Percentiles rank a stretch among this genome's conserved stretches.
These are phyloP conservation scores for Didymella arachidicola DNA, from an alignment of 2,329 filamentous ascomycete species.

Conservation along the genomic window DNA sequence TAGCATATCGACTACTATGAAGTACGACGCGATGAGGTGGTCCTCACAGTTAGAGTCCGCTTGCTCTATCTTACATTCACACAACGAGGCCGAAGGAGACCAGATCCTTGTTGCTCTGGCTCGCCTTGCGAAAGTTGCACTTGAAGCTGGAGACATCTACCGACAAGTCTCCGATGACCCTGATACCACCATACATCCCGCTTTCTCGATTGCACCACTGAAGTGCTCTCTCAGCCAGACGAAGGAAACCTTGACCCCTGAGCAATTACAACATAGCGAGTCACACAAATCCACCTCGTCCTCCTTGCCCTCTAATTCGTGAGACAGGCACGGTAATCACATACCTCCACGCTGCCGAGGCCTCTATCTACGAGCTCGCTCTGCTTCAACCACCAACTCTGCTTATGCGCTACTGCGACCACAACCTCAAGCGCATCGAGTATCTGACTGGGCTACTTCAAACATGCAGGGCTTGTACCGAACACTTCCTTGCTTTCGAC, in stretches of 20 bases:
- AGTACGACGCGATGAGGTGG: constrained; percentile 63
- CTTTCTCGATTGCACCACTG: constrained; percentile 27
- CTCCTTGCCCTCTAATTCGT: background rate
- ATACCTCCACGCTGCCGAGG: constrained; percentile 24
- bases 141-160: constrained; percentile 31
- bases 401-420: constrained; percentile 14
- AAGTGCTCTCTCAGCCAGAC: constrained; percentile 22
- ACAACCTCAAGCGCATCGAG: constrained; percentile 24
- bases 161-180: constrained; percentile 31
- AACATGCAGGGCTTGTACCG: constrained; percentile 24
- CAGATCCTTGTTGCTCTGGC: constrained; percentile 56
- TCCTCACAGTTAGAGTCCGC: constrained; percentile 67
- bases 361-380: constrained; percentile 29
- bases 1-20: constrained; percentile 29
- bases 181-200: constrained; percentile 13
- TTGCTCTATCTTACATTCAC: constrained; percentile 43
- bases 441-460: constrained; percentile 24
- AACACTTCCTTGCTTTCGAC: constrained; percentile 20
- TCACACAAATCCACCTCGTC: background rate
- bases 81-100: constrained; percentile 59
- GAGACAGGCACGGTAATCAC: constrained; percentile 20
- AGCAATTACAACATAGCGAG: constrained; percentile 27
- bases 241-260: constrained; percentile 13
- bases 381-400: constrained; percentile 12
- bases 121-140: constrained; percentile 42